These are phyloP conservation scores for Diddensiella caesifluorescens DNA, from an alignment of 805 yeast genomes.

Conservation along the genomic window DNA sequence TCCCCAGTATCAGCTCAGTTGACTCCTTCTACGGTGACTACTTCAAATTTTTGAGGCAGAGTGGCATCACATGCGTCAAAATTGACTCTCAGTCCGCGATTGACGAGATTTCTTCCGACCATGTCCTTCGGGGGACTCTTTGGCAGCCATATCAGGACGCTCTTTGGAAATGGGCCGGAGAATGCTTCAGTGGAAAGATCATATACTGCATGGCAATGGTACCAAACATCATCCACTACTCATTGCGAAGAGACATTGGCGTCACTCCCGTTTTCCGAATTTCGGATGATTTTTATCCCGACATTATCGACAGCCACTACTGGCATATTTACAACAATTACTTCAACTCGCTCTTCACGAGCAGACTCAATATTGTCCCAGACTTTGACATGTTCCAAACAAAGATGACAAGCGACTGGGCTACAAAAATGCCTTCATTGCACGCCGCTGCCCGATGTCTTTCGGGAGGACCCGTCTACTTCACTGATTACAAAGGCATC, in stretches of 20 bases:
- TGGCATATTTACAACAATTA: conserved; percentile 30
- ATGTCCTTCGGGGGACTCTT: conserved; percentile 10
- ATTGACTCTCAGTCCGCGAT: conserved; percentile 26
- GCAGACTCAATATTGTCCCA: conserved; percentile 19
- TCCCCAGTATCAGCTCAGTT: conserved; percentile 10
- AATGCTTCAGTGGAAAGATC: conserved; percentile 20
- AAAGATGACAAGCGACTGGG: conserved; percentile 7
- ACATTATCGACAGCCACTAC: conserved; percentile 23
- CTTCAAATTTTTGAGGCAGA: conserved; percentile 20
- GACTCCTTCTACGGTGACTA: conserved; percentile 26
- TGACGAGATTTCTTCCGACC: conserved; percentile 21
- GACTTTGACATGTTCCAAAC: conserved; percentile 32
- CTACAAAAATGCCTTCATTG: conserved; percentile 13
- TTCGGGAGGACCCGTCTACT: conserved; percentile 29
- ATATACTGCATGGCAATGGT: conserved; percentile 29
- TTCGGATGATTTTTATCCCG: conserved; percentile 30
- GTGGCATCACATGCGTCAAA: conserved; percentile 27
- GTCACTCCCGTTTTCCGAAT: conserved; percentile 24
- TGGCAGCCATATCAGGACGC: conserved; percentile 25
- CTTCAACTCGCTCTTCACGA: conserved; percentile 21
- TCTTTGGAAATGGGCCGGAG: conserved; percentile 17
- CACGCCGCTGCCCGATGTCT: conserved; percentile 29
- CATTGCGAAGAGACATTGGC: conserved; percentile 9
- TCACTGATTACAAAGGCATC: conserved; percentile 23
- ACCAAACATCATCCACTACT: conserved; percentile 17